These are phyloP conservation scores for Teratosphaeria nubilosa DNA, from an alignment of 2,329 filamentous ascomycete species.

Conservation along the genomic window DNA sequence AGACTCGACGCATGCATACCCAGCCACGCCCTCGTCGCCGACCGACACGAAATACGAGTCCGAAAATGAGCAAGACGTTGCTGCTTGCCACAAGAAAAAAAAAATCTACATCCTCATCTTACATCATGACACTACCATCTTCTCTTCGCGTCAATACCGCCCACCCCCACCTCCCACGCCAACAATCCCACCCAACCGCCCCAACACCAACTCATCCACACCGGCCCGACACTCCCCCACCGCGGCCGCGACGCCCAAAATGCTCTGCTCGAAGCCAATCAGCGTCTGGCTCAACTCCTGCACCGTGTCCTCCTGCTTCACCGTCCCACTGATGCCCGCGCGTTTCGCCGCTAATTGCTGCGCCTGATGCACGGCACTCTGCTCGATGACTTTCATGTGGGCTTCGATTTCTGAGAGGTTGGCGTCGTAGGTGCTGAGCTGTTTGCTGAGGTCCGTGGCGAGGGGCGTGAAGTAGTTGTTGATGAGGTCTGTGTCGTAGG, in stretches of 20 bases:
- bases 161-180: slow-evolving; percentile 1
- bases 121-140: too few relatives aligned
- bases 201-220: slow-evolving; percentile 33
- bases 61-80: too few relatives aligned
- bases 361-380: slow-evolving; percentile 32
- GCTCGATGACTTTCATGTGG: slow-evolving; percentile 40
- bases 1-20: too few relatives aligned
- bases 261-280: slow-evolving; percentile 40
- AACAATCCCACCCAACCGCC: slow-evolving; percentile 10
- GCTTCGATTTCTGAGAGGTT: slow-evolving; percentile 39
- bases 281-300: slow-evolving; percentile 37
- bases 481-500: slow-evolving; percentile 37
- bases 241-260: slow-evolving; percentile 37
- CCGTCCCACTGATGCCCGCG: slow-evolving; percentile 9
- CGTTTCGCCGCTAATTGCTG: slow-evolving; percentile 29
- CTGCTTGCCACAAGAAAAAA: too few relatives aligned
- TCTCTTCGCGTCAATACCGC: neutral
- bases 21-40: too few relatives aligned
- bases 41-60: too few relatives aligned
- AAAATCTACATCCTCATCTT: too few relatives aligned
- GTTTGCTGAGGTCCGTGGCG: slow-evolving; percentile 29
- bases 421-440: slow-evolving; percentile 31
- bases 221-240: slow-evolving; percentile 39
- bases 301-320: slow-evolving; percentile 25
- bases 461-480: slow-evolving; percentile 35